Evolutionary conservation across 1,284 basidiomycete genomes (phyloP).

Genomic region (Ceratorhiza oryzae-sativae): DNA sequence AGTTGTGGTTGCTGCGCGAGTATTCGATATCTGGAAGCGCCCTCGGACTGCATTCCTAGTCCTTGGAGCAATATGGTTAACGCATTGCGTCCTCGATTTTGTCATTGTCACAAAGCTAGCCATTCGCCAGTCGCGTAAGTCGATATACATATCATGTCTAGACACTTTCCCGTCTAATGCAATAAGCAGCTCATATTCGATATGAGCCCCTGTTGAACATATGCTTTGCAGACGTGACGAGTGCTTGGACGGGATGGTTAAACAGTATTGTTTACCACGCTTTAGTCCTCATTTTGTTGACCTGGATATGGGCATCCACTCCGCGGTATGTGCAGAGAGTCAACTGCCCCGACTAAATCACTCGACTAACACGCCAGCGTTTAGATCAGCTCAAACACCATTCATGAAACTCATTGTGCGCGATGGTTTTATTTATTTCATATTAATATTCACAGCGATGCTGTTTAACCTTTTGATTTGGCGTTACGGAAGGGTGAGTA

Average conservation of each 20-base stretch:
- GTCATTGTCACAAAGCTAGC: constrained; percentile 1
- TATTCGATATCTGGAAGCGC: constrained; percentile 12
- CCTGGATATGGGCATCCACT: constrained; percentile 28
- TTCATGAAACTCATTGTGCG: constrained; percentile 26
- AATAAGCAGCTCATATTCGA: neutral
- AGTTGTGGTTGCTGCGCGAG: constrained; percentile 28
- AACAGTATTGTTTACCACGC: constrained; percentile 25
- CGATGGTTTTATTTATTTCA: constrained; percentile 31
- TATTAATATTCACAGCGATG: constrained; percentile 19
- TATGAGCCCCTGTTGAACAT: constrained; percentile 26
- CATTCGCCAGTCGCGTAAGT: constrained; percentile 10
- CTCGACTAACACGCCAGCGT: neutral
- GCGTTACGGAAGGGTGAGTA: constrained; percentile 26
- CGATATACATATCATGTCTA: no score
- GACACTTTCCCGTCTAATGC: neutral
- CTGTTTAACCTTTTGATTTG: constrained; percentile 28
- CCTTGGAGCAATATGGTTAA: constrained; percentile 17
- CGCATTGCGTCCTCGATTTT: constrained; percentile 3
- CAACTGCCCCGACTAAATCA: neutral
- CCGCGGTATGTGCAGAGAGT: constrained; percentile 6
- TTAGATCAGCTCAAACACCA: constrained; percentile 22
- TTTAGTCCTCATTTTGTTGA: constrained; percentile 1
- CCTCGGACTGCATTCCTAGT: constrained; percentile 9
- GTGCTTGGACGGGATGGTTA: constrained; percentile 19
- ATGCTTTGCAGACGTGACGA: neutral